Conservation (phyloP, 768 basidiomycete species). For the Trametes maxima region DNA sequence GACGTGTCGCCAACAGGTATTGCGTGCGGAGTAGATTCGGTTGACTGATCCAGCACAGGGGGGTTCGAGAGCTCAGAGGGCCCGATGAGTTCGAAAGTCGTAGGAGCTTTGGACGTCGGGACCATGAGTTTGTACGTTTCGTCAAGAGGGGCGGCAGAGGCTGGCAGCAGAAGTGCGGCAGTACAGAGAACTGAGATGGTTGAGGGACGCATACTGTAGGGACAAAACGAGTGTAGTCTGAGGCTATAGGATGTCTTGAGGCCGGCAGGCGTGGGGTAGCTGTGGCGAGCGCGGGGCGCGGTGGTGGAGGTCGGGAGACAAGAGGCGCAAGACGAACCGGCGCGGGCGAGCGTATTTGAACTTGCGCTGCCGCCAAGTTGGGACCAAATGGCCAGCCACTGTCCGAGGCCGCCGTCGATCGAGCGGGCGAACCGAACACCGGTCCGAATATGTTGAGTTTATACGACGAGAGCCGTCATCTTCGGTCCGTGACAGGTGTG, state of each 20-base stretch:
- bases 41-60: not conserved
- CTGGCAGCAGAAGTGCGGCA: conserved; percentile 16
- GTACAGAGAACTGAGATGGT: conserved; percentile 18
- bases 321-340: not conserved
- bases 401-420: not conserved
- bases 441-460: not conserved
- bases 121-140: conserved; percentile 11
- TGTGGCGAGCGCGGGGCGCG: not conserved
- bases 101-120: not conserved
- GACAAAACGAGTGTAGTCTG: conserved; percentile 10
- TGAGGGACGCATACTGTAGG: conserved; percentile 12
- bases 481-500: no score
- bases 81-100: conserved; percentile 17
- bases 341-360: conserved; percentile 4
- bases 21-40: not conserved
- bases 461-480: no score
- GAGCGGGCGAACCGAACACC: not conserved
- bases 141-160: conserved; percentile 21
- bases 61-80: conserved; percentile 24
- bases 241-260: conserved; percentile 20
- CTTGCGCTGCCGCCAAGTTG: not conserved
- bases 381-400: not conserved
- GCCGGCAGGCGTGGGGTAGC: conserved; percentile 19
- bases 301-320: conserved; percentile 9
- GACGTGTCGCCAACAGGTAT: not conserved